These are phyloP conservation scores for Pseudogymnoascus sp. DNA, from an alignment of 2,329 filamentous ascomycete genomes.

Conservation along the genomic window DNA sequence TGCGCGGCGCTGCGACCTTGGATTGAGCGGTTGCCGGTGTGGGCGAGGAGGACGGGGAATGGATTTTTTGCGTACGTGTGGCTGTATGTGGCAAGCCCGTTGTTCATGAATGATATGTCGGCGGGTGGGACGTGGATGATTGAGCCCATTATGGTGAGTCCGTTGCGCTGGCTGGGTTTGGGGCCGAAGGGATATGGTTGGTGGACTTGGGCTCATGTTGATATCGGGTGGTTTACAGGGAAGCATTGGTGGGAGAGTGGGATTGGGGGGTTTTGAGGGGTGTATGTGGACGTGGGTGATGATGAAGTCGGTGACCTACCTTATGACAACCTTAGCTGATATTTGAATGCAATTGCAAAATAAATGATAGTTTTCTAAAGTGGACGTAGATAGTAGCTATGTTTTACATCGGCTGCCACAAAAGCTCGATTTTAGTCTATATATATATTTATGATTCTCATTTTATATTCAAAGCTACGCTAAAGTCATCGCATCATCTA, in stretches of 20 bases:
- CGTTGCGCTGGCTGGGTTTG: constrained; percentile 57
- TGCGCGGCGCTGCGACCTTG: constrained; percentile 28
- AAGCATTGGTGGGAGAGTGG: constrained; percentile 57
- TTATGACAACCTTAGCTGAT: background rate
- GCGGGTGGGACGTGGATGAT: constrained; percentile 67
- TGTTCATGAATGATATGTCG: constrained; percentile 70
- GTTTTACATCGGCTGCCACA: background rate
- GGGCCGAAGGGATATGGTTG: constrained; percentile 52
- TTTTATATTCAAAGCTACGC: background rate
- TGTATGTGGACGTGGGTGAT: background rate
- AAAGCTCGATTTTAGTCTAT: background rate
- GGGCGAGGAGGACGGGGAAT: constrained; percentile 47
- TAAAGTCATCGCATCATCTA: background rate
- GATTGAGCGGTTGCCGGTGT: constrained; percentile 35
- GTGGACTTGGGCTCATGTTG: constrained; percentile 54
- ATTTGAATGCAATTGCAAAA: background rate
- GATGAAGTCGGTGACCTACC: background rate
- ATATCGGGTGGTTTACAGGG: constrained; percentile 50
- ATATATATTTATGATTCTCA: background rate
- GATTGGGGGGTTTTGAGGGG: constrained; percentile 10
- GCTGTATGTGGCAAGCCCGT: constrained; percentile 56
- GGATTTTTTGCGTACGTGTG: constrained; percentile 54
- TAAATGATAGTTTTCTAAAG: background rate
- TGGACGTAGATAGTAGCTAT: background rate
- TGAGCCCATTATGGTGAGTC: constrained; percentile 73